Base-by-base conservation (phyloP, 257 asterid genomes). In the Avicennia marina region DNA sequence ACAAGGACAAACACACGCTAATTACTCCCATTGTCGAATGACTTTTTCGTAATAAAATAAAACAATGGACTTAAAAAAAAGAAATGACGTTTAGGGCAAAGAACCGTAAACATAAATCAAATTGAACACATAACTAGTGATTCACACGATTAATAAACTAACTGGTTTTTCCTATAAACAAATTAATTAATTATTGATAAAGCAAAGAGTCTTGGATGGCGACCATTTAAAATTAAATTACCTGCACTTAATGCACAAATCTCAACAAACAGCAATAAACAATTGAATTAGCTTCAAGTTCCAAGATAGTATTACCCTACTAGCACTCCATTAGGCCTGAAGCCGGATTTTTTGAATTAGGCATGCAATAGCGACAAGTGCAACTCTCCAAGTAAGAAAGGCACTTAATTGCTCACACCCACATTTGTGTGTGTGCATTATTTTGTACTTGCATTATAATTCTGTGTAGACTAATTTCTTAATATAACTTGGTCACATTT, bases 231-330 rank as follows among this genome's bases (percentile, higher is more conserved):
- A 60, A 47, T n/a, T n/a, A n/a, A n/a, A n/a, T n/a, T n/a, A n/a
- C 53, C 38, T 13, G 56, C 38, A 55, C 25, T 46, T 19, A 65
- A 64, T 55, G 64, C 25, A 16, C 24, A 65, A 56, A 36, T 34
- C 41, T 61, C 41, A 62, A 58, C 56, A 44, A 44, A 39, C 32
- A 65, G 12, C 20, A 39, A 15, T 60, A 38, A 1, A 54, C 12
- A n/a, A 61, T 68, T 29, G 33, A 27, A 53, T 34, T 61, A 47
- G 73, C 54, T 48, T 38, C 74, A 68, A 68, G 74, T 68, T 68
- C 71, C 71, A 56, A 65, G 27, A 26, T 12, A 12, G 25, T 11
- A 22, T 42, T 62, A 43, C 51, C 49, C 34, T 25, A 22, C 4
- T 10, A 4, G 34, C 34, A 31, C 34, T n/a, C n/a, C 19, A 22